phyloP scores from a whole-genome alignment of 192 early-diverging fungal genomes.

The Coemansia sp. region DNA sequence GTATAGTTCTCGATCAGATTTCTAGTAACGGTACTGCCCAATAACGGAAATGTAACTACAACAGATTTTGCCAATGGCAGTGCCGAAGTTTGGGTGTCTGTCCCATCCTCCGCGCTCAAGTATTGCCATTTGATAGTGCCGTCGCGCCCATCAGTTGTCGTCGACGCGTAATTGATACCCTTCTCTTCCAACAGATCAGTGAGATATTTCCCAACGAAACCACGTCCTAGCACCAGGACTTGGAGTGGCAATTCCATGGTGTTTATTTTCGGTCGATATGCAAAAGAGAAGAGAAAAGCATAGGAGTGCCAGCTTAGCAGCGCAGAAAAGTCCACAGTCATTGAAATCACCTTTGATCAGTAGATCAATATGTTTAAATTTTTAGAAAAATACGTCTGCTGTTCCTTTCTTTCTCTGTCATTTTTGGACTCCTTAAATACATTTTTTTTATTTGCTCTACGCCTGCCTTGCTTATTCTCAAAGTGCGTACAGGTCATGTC shows the following conservation, averaged over 20 bases:
- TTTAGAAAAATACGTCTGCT: no score
- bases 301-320: no score
- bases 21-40: constrained; percentile 17
- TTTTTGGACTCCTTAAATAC: not conserved
- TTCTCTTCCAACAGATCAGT: constrained; percentile 7
- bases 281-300: not conserved
- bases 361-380: no score
- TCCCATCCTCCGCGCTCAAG: constrained; percentile 1
- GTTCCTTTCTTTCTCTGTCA: not conserved
- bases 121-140: constrained; percentile 36
- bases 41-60: constrained; percentile 42
- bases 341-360: no score
- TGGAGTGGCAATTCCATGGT: not conserved
- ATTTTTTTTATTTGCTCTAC: not conserved
- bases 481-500: not conserved
- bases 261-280: not conserved
- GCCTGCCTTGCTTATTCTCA: not conserved
- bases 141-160: constrained; percentile 43
- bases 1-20: constrained; percentile 21
- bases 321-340: no score
- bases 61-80: constrained; percentile 29
- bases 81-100: not conserved
- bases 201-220: constrained; percentile 47
- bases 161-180: constrained; percentile 13
- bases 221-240: constrained; percentile 41